Evolutionary conservation across 176 grass and related monocot species (phyloP).

Genomic region (Musa beccarii): DNA sequence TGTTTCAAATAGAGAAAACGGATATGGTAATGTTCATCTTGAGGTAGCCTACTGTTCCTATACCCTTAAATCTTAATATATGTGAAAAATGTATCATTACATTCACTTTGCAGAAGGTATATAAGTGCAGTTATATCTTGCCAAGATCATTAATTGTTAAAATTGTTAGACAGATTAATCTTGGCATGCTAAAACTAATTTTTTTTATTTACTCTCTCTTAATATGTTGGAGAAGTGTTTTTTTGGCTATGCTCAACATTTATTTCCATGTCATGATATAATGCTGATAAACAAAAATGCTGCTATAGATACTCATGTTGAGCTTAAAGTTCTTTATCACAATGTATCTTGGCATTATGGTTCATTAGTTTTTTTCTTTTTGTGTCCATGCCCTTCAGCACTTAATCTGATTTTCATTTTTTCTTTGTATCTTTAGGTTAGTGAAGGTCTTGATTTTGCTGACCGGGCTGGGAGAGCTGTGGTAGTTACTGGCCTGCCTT

Average conservation of each 20-base stretch:
- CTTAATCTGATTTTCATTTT: not conserved
- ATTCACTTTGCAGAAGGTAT: no score
- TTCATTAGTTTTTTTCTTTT: constrained; percentile 20
- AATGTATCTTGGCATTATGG: not conserved
- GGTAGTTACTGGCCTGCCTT: constrained; percentile 88
- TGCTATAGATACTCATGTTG: not conserved
- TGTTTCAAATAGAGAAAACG: no score
- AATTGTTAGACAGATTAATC: not conserved
- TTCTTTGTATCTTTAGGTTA: constrained; percentile 49
- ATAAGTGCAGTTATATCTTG: not conserved
- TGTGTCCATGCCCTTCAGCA: not conserved
- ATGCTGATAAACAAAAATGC: not conserved
- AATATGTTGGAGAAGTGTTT: not conserved
- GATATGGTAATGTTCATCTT: no score
- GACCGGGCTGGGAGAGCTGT: constrained; percentile 93
- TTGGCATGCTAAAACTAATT: not conserved
- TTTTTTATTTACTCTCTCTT: not conserved
- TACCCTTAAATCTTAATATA: no score
- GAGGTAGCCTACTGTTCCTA: no score
- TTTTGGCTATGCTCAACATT: not conserved
- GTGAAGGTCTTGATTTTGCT: constrained; percentile 99
- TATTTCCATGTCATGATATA: not conserved
- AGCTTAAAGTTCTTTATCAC: not conserved
- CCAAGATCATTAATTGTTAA: not conserved
- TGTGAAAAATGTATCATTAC: no score